Base-by-base conservation (phyloP, 2,329 filamentous ascomycete genomes). In the Trematosphaeria pertusa region DNA sequence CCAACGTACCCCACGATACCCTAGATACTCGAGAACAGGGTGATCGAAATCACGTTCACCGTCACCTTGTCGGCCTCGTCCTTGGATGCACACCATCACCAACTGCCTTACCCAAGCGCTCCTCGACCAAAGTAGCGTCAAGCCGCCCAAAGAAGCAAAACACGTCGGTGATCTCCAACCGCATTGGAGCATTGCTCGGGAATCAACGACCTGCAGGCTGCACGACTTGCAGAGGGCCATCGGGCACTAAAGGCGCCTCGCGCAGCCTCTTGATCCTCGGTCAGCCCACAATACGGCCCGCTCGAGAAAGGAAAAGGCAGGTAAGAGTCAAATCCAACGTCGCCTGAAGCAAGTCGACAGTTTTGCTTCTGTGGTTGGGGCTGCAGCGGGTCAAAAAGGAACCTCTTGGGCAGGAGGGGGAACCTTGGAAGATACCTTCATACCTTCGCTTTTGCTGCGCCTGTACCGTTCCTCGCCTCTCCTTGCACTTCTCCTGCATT, bases 181-280 rank as follows among this genome's bases (percentile, higher is more conserved):
- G 28, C 49, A 50, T 59, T 59, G 37, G 37, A 46, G 50, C 46
- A 49, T 39, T 50, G 52, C 43, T 58, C 58, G 60, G 56, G 54
- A 50, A 45, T 52, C 56, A 59, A 53, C 32, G 46, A 20, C 35
- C 42, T 54, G 51, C 52, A 50, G 6, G 40, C 51, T 56, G 50
- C 50, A 48, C 41, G 40, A 24, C 54, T 45, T 56, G 45, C 55
- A 50, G 45, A 26, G 34, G 38, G 37, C 34, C 43, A 37, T 53
- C 60, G 59, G 61, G 60, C 61, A 58, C 64, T 66, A 67, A 56
- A 46, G 58, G 47, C 66, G 64, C 64, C 61, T 58, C 45, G 36
- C 47, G 39, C 43, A 39, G 43, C 50, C 48, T 61, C 61, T 52
- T 54, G 52, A 62, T 67, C 59, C 65, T 63, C 51, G 53, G 41